Base-by-base conservation (phyloP, 176 grass and related monocot genomes). In the Guadua angustifolia region DNA sequence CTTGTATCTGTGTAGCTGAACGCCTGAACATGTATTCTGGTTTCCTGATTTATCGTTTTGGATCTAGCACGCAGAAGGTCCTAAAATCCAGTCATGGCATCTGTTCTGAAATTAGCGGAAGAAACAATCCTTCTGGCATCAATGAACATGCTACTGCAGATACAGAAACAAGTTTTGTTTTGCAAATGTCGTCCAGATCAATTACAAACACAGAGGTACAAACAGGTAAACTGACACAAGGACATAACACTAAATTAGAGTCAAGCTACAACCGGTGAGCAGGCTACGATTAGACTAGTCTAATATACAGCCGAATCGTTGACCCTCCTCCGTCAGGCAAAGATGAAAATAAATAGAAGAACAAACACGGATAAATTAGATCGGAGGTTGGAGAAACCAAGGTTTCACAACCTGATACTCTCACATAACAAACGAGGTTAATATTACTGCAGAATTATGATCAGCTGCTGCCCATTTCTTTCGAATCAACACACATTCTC, bases 371-470 rank as follows among this genome's bases (percentile, higher is more conserved):
- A 68, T 42, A 85, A 88, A 77, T 79, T 79, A 40, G 49, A 74
- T 26, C 9, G 3, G n/a, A 18, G 43, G 81, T 77, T 32, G 69
- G 50, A 89, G 82, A 91, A 91, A 94, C 92, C 86, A 74, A 65
- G 59, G 82, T 92, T 72, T 92, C 89, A 87, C 74, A 88, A 83
- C n/a, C n/a, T n/a, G n/a, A n/a, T n/a, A n/a, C n/a, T n/a, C n/a
- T n/a, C n/a, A n/a, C 86, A 74, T 69, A 35, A 74, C 14, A 29
- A 29, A 29, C 29, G 29, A 47, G 69, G 77, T 88, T 72, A 82
- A 57, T 66, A 7, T 15, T 64, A 49, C 9, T 47, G 62, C 65
- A 91, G 65, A 67, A 44, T 76, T 17, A 38, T 17, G 21, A 47
- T 47, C 53, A 67, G 71, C 26, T 42, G 43, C 25, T 80, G 55